Conservation (phyloP, 495 filamentous ascomycete species). For the Delitschia confertaspora region DNA sequence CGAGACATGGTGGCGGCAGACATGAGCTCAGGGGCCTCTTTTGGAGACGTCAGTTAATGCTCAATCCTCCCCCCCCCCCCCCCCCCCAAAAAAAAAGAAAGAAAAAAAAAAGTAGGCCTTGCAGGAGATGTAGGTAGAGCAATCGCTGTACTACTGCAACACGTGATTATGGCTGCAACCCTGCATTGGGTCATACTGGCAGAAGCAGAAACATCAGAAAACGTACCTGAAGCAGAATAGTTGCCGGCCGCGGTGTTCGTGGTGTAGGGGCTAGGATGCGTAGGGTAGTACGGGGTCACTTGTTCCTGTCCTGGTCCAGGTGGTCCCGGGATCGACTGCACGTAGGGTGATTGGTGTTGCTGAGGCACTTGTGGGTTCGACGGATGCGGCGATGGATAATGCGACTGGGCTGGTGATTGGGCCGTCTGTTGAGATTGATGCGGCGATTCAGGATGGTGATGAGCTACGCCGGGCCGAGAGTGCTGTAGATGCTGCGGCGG, state of each 20-base stretch:
- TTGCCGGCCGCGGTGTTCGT: conserved; percentile 35
- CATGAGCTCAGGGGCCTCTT: conserved; percentile 88
- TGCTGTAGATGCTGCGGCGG: conserved; percentile 35
- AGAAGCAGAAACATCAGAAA: conserved; percentile 1
- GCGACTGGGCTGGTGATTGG: conserved; percentile 31
- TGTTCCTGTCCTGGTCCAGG: conserved; percentile 29
- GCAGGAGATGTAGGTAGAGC: too few relatives aligned
- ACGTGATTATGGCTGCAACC: too few relatives aligned
- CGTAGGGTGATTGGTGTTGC: conserved; percentile 38
- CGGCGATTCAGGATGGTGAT: conserved; percentile 35
- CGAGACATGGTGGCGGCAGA: conserved; percentile 81
- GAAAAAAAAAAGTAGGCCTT: too few relatives aligned
- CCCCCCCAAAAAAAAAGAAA: too few relatives aligned
- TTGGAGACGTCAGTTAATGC: too few relatives aligned
- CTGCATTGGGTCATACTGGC: too few relatives aligned
- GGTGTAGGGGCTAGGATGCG: conserved; percentile 38
- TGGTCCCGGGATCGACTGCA: conserved; percentile 29
- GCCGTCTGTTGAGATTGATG: conserved; percentile 30
- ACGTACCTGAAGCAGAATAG: conserved; percentile 37
- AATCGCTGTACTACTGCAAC: too few relatives aligned
- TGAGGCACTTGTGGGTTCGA: conserved; percentile 30
- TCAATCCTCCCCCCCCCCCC: too few relatives aligned
- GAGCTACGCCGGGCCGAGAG: conserved; percentile 19
- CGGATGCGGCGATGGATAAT: conserved; percentile 36
- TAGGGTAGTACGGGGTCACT: conserved; percentile 34